Evolutionary conservation across 140 eudicot species (phyloP).

Genomic region (Cichorium intybus): DNA sequence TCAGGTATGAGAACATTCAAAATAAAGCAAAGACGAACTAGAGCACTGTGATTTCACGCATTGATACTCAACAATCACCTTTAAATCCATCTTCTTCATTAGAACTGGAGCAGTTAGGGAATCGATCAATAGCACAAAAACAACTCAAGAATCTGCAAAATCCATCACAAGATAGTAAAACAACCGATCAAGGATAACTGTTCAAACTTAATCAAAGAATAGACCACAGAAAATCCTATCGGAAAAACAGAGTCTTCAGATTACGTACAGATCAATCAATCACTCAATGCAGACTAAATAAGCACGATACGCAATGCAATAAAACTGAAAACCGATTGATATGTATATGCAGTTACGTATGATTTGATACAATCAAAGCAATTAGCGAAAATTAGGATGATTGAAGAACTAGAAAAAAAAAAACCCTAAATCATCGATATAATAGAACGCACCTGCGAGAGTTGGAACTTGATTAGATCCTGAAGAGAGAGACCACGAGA

Average conservation of each 20-base stretch:
- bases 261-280: constrained; percentile 26
- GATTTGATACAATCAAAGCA: not conserved
- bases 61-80: constrained; percentile 39
- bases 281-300: constrained; percentile 25
- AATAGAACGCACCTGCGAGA: constrained; percentile 24
- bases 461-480: constrained; percentile 23
- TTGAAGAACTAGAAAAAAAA: constrained; percentile 8
- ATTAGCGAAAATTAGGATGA: constrained; percentile 3
- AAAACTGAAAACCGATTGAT: constrained; percentile 6
- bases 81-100: constrained; percentile 72
- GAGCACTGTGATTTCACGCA: not conserved
- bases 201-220: constrained; percentile 1
- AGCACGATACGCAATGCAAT: constrained; percentile 24
- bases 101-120: constrained; percentile 1
- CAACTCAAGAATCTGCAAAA: constrained; percentile 7
- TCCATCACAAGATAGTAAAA: constrained; percentile 11
- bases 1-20: not conserved
- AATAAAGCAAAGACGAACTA: not conserved
- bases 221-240: not conserved
- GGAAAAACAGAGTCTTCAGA: constrained; percentile 20
- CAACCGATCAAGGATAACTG: not conserved
- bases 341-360: not conserved
- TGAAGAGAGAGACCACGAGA: not conserved
- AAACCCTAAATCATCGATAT: constrained; percentile 26
- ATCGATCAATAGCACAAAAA: constrained; percentile 7